A percentile compares a stretch with the other conserved stretches of the same genome.
phyloP scores from a whole-genome alignment of 805 yeast genomes.

The Yarrowia sp. region DNA sequence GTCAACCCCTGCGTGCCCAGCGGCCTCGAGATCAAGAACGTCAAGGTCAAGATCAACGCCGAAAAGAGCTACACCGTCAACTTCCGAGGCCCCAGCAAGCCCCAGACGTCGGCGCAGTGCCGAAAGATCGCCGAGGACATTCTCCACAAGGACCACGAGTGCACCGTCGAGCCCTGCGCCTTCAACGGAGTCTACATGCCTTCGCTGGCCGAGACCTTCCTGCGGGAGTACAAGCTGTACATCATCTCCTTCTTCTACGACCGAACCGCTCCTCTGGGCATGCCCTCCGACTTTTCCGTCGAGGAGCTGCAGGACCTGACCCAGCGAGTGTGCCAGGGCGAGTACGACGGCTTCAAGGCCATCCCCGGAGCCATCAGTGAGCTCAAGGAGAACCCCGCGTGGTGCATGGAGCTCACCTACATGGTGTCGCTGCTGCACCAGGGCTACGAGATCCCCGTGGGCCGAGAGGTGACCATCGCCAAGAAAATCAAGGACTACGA shows the following conservation, averaged over 20 bases:
- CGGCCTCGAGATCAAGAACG: slow-evolving; percentile 63
- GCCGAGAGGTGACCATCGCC: slow-evolving; percentile 90
- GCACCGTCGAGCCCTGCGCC: slow-evolving; percentile 83
- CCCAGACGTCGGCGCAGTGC: slow-evolving; percentile 80
- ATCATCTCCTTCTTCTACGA: slow-evolving; percentile 96
- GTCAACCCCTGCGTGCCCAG: slow-evolving; percentile 91
- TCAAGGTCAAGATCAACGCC: slow-evolving; percentile 63
- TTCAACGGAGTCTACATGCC: slow-evolving; percentile 99
- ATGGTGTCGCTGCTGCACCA: slow-evolving; percentile 88
- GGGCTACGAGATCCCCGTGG: slow-evolving; percentile 94
- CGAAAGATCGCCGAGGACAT: slow-evolving; percentile 81
- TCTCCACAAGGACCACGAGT: slow-evolving; percentile 80
- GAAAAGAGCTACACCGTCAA: slow-evolving; percentile 58
- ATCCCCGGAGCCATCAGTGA: slow-evolving; percentile 71
- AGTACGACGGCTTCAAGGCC: slow-evolving; percentile 75
- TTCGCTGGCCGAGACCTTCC: slow-evolving; percentile 78
- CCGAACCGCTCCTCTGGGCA: slow-evolving; percentile 90
- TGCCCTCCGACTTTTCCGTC: slow-evolving; percentile 88
- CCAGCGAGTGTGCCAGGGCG: slow-evolving; percentile 83
- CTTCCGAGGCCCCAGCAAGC: slow-evolving; percentile 67
- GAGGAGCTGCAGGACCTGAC: slow-evolving; percentile 85
- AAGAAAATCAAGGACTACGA: slow-evolving; percentile 87
- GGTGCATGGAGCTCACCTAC: slow-evolving; percentile 93
- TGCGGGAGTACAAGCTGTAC: slow-evolving; percentile 74
- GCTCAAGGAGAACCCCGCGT: slow-evolving; percentile 80